Conservation (phyloP, 345 rosid genomes). For the Fremontodendron californicum region DNA sequence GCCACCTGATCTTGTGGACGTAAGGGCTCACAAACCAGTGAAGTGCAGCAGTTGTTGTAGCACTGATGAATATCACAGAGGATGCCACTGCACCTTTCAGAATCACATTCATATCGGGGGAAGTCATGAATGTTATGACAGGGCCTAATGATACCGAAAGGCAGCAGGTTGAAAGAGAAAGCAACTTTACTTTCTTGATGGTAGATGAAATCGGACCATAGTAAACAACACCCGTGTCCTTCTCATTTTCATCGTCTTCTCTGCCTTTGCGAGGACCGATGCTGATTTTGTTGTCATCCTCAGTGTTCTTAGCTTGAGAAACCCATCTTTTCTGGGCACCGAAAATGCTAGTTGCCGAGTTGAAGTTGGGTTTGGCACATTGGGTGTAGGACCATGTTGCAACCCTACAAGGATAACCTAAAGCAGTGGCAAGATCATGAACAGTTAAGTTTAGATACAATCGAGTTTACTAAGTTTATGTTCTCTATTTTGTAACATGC, state of each 20-base stretch:
- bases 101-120: constrained; percentile 72
- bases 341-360: constrained; percentile 15
- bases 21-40: constrained; percentile 97
- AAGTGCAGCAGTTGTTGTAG: constrained; percentile 68
- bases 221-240: constrained; percentile 52
- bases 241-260: constrained; percentile 33
- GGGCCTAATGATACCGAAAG: constrained; percentile 92
- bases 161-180: constrained; percentile 95
- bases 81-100: constrained; percentile 57
- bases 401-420: neutral
- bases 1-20: constrained; percentile 85
- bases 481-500: neutral
- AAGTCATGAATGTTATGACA: constrained; percentile 89
- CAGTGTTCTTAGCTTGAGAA: constrained; percentile 48
- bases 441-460: neutral
- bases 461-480: neutral
- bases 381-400: neutral
- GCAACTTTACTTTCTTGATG: constrained; percentile 86
- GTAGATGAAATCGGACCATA: constrained; percentile 83
- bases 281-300: constrained; percentile 63
- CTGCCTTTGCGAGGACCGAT: constrained; percentile 55
- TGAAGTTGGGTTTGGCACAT: constrained; percentile 19
- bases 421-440: neutral
- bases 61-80: constrained; percentile 41
- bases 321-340: constrained; percentile 50